These are phyloP conservation scores for Cutaneotrichosporon spelunceum DNA, from an alignment of 1,284 basidiomycete species.

Conservation along the genomic window DNA sequence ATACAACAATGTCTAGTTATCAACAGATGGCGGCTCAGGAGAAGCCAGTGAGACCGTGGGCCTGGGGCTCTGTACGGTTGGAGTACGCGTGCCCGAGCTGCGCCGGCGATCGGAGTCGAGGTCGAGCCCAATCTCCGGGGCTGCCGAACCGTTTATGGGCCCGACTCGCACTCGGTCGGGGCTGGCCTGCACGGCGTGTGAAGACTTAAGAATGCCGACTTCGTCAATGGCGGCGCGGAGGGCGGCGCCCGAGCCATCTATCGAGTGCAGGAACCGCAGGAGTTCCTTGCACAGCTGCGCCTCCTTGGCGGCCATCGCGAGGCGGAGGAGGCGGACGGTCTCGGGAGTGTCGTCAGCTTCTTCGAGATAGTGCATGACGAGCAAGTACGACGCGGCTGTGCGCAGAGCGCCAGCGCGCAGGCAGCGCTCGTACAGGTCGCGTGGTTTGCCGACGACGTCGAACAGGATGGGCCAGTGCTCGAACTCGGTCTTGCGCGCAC, in stretches of 20 bases:
- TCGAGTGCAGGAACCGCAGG: conserved; percentile 83
- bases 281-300: conserved; percentile 65
- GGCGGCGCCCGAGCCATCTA: conserved; percentile 76
- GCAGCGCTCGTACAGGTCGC: conserved; percentile 88
- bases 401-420: conserved; percentile 70
- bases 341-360: conserved; percentile 79
- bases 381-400: conserved; percentile 87
- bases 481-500: conserved; percentile 95
- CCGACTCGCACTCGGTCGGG: background rate
- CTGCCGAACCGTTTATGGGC: background rate
- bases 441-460: conserved; percentile 82
- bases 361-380: conserved; percentile 90
- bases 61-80: background rate
- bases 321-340: conserved; percentile 70
- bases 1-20: conserved; percentile 8
- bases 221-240: conserved; percentile 54
- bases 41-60: background rate
- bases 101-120: background rate
- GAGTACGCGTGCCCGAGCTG: background rate
- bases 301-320: conserved; percentile 67
- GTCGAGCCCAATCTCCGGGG: background rate
- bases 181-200: background rate
- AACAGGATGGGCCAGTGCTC: conserved; percentile 87
- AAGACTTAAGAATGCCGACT: conserved; percentile 31
- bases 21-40: background rate